Base-by-base conservation (phyloP, 2,329 filamentous ascomycete genomes). In the Pseudocercospora macadamiae region DNA sequence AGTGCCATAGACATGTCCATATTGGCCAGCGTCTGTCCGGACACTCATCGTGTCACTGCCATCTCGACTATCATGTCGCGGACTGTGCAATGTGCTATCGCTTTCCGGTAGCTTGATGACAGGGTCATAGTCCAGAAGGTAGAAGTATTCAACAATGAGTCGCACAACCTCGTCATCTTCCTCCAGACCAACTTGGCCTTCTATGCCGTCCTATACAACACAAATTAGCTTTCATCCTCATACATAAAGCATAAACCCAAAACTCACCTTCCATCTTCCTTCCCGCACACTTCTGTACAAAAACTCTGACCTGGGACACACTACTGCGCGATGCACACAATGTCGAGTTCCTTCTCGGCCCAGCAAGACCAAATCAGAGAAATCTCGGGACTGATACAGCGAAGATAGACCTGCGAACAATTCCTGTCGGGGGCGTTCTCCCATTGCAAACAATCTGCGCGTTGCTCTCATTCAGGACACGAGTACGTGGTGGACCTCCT, bases 91-190 rank as follows among this genome's bases (percentile, higher is more conserved):
- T 23, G 32, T 25, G 23, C 52, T 52, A 5, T 49, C 25, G 25
- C 30, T 37, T 36, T 56, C 52, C 18, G 55, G 54, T n/a, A 39
- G 8, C n/a, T 16, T 37, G 32, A 57, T 34, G 55, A 61, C 19
- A 18, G 68, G 63, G 7, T 65, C 60, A 53, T 68, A 69, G 60
- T 69, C 65, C 8, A 69, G 62, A 9, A 66, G 51, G 51, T 68
- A 70, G 26, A 69, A 61, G 55, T 69, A 67, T 44, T 69, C 66
- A 34, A 69, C 53, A 4, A 69, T 44, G 2, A 67, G 57, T n/a
- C 63, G 32, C 19, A 69, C 61, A 26, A 68, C 54, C 51, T 67
- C 67, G 6, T 67, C 63, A 19, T 70, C 66, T 23, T 68, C 64
- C n/a, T 59, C 39, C 6, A 70, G 44, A 9, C 39, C 39, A 21